phyloP scores from a whole-genome alignment of 2,329 filamentous ascomycete species.

The Scedosporium dehoogii region DNA sequence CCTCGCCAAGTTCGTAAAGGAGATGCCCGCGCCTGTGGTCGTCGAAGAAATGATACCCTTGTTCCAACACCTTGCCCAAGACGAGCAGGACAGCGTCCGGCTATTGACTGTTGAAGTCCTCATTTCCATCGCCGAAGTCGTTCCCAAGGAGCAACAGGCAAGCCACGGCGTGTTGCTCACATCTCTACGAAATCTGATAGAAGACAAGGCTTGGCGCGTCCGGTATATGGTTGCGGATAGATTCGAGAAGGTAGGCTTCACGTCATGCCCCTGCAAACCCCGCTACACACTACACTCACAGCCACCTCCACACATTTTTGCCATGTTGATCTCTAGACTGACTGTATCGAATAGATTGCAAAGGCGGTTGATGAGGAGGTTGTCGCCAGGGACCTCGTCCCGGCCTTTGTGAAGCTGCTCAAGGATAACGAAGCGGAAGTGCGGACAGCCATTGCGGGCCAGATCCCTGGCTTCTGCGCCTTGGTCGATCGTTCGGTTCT shows the following conservation, averaged over 20 bases:
- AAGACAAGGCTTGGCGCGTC: constrained; percentile 99
- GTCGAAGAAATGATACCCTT: constrained; percentile 98
- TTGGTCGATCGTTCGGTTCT: constrained; percentile 81
- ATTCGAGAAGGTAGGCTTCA: constrained; percentile 73
- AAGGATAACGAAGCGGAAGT: constrained; percentile 98
- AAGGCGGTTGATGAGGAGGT: constrained; percentile 98
- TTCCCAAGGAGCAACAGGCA: constrained; percentile 95
- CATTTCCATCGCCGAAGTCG: constrained; percentile 91
- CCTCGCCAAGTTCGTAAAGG: constrained; percentile 93
- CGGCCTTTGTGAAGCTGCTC: constrained; percentile 91
- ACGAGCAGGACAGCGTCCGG: constrained; percentile 96
- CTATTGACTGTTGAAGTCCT: constrained; percentile 93
- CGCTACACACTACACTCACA: not conserved
- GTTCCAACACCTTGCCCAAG: constrained; percentile 91
- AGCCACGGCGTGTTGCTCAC: constrained; percentile 91
- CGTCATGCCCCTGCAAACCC: not conserved
- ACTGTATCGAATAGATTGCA: constrained; percentile 56
- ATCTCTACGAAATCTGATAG: constrained; percentile 84
- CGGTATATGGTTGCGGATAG: constrained; percentile 98
- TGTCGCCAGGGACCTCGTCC: constrained; percentile 84
- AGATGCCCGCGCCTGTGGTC: constrained; percentile 83
- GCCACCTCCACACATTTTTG: not conserved
- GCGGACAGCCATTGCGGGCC: constrained; percentile 89
- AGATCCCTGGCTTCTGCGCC: constrained; percentile 93
- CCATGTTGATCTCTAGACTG: not conserved